Evolutionary conservation across 805 yeast species (phyloP), one percentile per base, ranked within the genome.

Genomic region (Torulaspora gathmanii): DNA sequence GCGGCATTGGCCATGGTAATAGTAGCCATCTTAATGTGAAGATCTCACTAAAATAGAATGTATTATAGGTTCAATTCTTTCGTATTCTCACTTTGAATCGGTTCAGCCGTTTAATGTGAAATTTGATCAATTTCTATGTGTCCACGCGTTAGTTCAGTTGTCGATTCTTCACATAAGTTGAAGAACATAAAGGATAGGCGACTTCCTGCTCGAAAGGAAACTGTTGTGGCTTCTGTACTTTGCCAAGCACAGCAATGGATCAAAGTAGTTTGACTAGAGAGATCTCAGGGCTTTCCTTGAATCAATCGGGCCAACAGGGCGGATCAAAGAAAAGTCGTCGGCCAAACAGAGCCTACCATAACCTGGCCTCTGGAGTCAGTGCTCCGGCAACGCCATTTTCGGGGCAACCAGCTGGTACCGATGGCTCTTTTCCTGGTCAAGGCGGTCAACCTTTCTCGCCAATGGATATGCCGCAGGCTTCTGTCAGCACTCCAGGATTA

Each of bases 281-380:
- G 22, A 43, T 55, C 13, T 58, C 63, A 19, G 51, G 46, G 34
- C 41, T 56, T 25, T 48, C 60, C 10, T 44, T 58, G 43, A 61
- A 57, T 22, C 54, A 45, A 25, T 40, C 47, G 36, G 51, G 44
- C 20, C 44, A 44, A 25, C 38, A 46, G 17, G 20, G 36, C 23
- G 33, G 46, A 11, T 41, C 54, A n/a, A 60, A 46, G 37, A 62
- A 58, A 37, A 40, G 45, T 31, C 58, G 54, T 43, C 59, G 67
- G 46, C 67, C 68, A 25, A 46, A 55, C 30, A 57, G 68, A 36
- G 67, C 63, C 10, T 62, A 47, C 36, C 66, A 61, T 40, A 48
- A 53, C 15, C 51, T 61, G 33, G 54, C 49, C 12, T 33, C 53
- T 7, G 50, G 51, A 9, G 39, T 40, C 16, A 44, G 47, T 28